Evolutionary conservation across 2,329 filamentous ascomycete species (phyloP).

Genomic region (Talaromyces sp.): DNA sequence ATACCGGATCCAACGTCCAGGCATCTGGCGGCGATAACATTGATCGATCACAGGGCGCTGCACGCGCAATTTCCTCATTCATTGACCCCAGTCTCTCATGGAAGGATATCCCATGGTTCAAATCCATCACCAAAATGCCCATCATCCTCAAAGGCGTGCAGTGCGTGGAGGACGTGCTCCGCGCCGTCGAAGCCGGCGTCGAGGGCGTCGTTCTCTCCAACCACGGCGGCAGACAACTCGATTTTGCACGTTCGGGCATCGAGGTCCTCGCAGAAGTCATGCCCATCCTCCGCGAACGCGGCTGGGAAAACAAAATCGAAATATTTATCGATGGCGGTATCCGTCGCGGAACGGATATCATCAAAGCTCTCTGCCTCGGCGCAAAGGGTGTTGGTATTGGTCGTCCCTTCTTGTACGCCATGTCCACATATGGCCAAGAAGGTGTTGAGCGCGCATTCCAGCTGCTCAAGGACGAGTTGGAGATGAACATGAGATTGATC

Average conservation of each 20-base stretch:
- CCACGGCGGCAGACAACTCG: slow-evolving; percentile 90
- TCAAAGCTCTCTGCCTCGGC: slow-evolving; percentile 91
- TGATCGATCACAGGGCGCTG: slow-evolving; percentile 86
- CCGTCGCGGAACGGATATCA: slow-evolving; percentile 84
- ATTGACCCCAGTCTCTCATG: slow-evolving; percentile 93
- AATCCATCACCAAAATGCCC: slow-evolving; percentile 84
- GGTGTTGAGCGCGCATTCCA: slow-evolving; percentile 93
- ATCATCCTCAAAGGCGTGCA: slow-evolving; percentile 97
- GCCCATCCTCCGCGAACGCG: slow-evolving; percentile 72
- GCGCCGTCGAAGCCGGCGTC: slow-evolving; percentile 75
- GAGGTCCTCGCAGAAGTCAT: slow-evolving; percentile 93
- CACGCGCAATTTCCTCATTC: slow-evolving; percentile 90
- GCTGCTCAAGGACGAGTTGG: slow-evolving; percentile 90
- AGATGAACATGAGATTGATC: slow-evolving; percentile 97
- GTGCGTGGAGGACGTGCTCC: slow-evolving; percentile 88
- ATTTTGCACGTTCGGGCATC: slow-evolving; percentile 82
- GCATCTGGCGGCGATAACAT: slow-evolving; percentile 59
- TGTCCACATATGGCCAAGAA: slow-evolving; percentile 82
- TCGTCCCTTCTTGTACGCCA: slow-evolving; percentile 90
- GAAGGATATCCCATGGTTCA: slow-evolving; percentile 94
- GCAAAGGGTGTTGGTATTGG: slow-evolving; percentile 92
- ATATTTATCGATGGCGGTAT: slow-evolving; percentile 90
- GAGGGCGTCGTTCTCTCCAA: slow-evolving; percentile 93
- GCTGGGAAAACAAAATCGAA: slow-evolving; percentile 73
- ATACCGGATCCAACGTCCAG: slow-evolving; percentile 80